These are phyloP conservation scores for Coelastrella sp. DNA, from an alignment of 139 green algal species.

Conservation along the genomic window DNA sequence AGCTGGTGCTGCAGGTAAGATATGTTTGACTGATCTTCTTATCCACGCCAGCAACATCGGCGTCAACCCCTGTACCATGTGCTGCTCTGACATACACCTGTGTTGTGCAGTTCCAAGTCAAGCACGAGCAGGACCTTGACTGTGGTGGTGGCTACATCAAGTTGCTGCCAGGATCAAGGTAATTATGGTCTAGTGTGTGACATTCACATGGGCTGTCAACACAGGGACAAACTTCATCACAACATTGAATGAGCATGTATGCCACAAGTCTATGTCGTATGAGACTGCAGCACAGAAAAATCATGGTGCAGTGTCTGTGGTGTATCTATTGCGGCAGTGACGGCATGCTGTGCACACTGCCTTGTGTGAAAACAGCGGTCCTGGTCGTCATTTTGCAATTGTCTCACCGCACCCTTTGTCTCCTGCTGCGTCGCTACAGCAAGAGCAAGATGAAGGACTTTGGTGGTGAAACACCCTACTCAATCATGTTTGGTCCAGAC, in stretches of 20 bases:
- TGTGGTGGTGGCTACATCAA: slow-evolving; percentile 96
- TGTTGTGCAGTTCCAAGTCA: slow-evolving; percentile 83
- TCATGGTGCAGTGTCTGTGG: no score
- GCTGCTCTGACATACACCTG: not conserved
- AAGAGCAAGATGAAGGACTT: slow-evolving; percentile 81
- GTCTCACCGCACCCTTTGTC: no score
- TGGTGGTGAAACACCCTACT: slow-evolving; percentile 92
- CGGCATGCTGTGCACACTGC: no score
- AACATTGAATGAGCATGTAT: no score
- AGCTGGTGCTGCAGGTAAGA: slow-evolving; percentile 84
- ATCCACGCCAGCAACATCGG: not conserved
- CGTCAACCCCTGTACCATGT: not conserved
- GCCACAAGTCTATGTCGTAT: no score
- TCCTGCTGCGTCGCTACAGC: slow-evolving; percentile 41
- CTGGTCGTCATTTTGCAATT: no score
- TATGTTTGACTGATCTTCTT: not conserved
- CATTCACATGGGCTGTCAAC: no score
- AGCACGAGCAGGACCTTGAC: slow-evolving; percentile 93
- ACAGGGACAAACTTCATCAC: no score
- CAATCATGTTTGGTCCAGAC: slow-evolving; percentile 99
- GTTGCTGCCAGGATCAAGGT: slow-evolving; percentile 74
- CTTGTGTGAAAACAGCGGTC: no score
- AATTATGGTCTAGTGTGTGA: not conserved
- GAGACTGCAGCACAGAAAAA: no score
- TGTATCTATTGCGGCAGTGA: no score